Base-by-base conservation (phyloP, 352 stramenopile genomes). In the Phytopythium ostracodes region DNA sequence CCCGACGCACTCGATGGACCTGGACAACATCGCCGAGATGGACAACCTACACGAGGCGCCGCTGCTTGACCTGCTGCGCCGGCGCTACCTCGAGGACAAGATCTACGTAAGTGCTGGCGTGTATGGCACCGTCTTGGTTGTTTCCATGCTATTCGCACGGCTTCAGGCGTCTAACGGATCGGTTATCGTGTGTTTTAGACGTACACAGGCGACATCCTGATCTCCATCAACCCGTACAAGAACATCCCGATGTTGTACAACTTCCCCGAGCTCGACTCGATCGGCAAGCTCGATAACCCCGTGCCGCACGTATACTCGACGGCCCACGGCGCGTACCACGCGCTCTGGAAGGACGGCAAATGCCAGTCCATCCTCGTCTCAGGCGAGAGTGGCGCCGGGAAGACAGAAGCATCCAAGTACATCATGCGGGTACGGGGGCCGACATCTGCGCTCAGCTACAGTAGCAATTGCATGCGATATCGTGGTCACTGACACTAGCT, bases 221-320 rank as follows among this genome's bases (percentile, higher is more conserved):
- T 98, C 75, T 97, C 91, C 40, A 96, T 98, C 62, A 98, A 98
- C 72, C 95, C 95, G 57, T 98, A 98, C 88, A 98, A 98, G 82
- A 92, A 93, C 71, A 94, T 97, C 56, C 83, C 87, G 54, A 89
- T 95, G 76, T 76, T 96, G 24, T 97, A 97, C 75, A 95, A 95
- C 71, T 92, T 96, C 51, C 86, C 86, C 6, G 88, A 96, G 56
- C 71, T 96, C n/a, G 85, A 92, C 59, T 91, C 82, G 18, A 89
- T 94, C 59, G 84, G 79, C 27, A 94, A 94, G 62, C 68, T 93
- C 24, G 84, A 96, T 53, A 94, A 96, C 61, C 85, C 82, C 3
- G 75, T 91, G 61, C 87, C 87, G 22, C 87, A 96, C 63, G 87
- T 96, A 5, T 96, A 94, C 62, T 92, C 84, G 50, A 92, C 81